Base-by-base conservation (phyloP, 805 yeast species). In the Maudiozyma serrabonitensis region DNA sequence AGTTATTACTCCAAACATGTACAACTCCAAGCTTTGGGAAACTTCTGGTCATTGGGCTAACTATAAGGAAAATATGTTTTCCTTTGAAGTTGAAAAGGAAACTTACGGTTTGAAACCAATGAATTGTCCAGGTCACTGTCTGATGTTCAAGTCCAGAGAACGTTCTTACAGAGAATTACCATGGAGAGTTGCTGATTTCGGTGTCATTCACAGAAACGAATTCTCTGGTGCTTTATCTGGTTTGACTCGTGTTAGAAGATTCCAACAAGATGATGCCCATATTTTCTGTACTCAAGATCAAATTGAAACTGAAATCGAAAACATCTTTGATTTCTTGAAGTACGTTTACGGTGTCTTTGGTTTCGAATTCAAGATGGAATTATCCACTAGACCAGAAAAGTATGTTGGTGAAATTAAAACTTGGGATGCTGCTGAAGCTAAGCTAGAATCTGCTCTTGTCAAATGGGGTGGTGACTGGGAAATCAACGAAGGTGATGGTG, bases 181-280 rank as follows among this genome's bases (percentile, higher is more conserved):
- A 63, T 86, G 95, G 95, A 86, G 99, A 76, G 95, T 88, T 72
- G 96, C 98, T 52, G 99, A 91, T 70, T 90, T 90, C 57, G 96
- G 97, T 71, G 97, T 91, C 48, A 78, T 91, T 58, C 99, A 91
- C 75, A 83, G 99, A 76, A 91, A 91, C 69, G 99, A 91, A 71
- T 87, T 84, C 60, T 82, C 93, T 41, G 98, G 98, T 71, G 97
- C 98, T 12, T 76, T 91, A 57, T 81, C 96, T 41, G 93, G 93
- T 46, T 81, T 91, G 69, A 93, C 99, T 50, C 85, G 99, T 74
- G 98, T 93, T 44, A 86, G 99, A 74, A 82, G 98, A 72, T 91
- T 91, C 86, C 99, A 91, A 72, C 99, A 91, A 75, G 99, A 91
- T 70, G 99, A 91, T 72, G 97, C 96, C 45, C 99, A 91, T 69